Conservation (phyloP, 2,329 filamentous ascomycete genomes). For the Claviceps sp. region DNA sequence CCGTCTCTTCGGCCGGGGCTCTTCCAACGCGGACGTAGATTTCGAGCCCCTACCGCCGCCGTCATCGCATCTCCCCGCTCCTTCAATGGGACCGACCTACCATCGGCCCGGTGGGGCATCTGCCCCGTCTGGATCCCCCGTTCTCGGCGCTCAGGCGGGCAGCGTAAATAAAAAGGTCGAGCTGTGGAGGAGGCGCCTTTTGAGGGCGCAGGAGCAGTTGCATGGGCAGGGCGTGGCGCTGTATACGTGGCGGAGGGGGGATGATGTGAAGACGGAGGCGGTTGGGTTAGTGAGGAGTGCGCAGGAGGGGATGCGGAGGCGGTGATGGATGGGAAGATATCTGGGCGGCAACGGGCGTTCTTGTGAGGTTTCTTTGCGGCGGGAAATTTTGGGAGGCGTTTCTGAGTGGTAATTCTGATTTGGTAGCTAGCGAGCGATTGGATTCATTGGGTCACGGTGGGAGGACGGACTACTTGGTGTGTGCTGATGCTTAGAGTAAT, state of each 20-base stretch:
- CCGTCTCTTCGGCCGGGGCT: constrained; percentile 16
- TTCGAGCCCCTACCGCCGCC: constrained; percentile 27
- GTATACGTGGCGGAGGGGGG: constrained; percentile 60
- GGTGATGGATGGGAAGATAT: not conserved
- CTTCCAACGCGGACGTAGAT: constrained; percentile 27
- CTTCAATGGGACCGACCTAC: constrained; percentile 9
- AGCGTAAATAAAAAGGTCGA: constrained; percentile 54
- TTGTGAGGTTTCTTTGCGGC: not conserved
- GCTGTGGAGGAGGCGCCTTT: constrained; percentile 57
- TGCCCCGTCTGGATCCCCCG: constrained; percentile 23
- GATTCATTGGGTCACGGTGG: not conserved
- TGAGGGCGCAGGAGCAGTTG: constrained; percentile 48
- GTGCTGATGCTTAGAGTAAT: too few relatives aligned
- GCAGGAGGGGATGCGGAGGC: constrained; percentile 24
- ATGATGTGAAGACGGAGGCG: constrained; percentile 55
- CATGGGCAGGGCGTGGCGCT: constrained; percentile 53
- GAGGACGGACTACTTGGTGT: too few relatives aligned
- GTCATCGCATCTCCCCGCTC: constrained; percentile 7
- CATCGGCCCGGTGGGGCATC: constrained; percentile 15
- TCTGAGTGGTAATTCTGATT: not conserved
- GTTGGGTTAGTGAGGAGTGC: constrained; percentile 48
- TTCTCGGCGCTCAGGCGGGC: constrained; percentile 16
- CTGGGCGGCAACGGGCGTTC: not conserved
- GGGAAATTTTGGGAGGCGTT: not conserved
- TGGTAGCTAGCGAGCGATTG: not conserved